Base-by-base conservation (phyloP, 2,329 filamentous ascomycete genomes). In the Hypocrella siamensis region DNA sequence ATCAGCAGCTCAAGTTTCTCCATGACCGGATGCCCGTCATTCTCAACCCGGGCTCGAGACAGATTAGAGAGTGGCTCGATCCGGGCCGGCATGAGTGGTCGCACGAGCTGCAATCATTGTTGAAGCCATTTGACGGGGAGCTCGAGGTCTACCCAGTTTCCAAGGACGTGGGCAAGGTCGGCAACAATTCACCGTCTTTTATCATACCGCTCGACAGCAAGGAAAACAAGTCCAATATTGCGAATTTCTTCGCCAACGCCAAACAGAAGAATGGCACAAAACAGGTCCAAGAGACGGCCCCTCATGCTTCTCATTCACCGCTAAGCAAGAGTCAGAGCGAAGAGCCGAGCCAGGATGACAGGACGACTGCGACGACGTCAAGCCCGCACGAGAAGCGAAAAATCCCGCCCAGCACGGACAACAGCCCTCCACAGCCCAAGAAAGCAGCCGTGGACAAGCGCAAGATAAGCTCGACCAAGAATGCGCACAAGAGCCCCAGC, bases 11-110 rank as follows among this genome's bases (percentile, higher is more conserved):
- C 30, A 75, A 65, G 18, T 96, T 93, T 42, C 62, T 98, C 14
- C 90, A 98, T 49, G 79, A 93, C 46, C 76, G 90, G 12, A 98
- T 98, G 90, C 90, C 90, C 0, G 88, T 93, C 5, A 81, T 96
- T 19, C 53, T 98, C 1, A 76, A 94, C 5, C 74, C 80, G 4
- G 75, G 74, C 4, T 83, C 78, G 1, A 67, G 80, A 2, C 68
- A 63, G 9, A 63, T 93, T 46, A 67, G 60, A 33, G 73, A 52
- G 4, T 94, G 85, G 85, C 63, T 96, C 14, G 80, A 94, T 48
- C 84, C 84, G 0, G 57, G 51, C 2, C 67, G 69, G 14, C 60
- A 65, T 16, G 72, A 75, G 36, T 96, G 90, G 88, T 77, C 70
- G 3, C 65, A 63, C 31, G 79, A 90, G 34, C 60, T 96, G 18